Evolutionary conservation across 148 eudicot genomes (phyloP).

Genomic region (Linanthus parryae): DNA sequence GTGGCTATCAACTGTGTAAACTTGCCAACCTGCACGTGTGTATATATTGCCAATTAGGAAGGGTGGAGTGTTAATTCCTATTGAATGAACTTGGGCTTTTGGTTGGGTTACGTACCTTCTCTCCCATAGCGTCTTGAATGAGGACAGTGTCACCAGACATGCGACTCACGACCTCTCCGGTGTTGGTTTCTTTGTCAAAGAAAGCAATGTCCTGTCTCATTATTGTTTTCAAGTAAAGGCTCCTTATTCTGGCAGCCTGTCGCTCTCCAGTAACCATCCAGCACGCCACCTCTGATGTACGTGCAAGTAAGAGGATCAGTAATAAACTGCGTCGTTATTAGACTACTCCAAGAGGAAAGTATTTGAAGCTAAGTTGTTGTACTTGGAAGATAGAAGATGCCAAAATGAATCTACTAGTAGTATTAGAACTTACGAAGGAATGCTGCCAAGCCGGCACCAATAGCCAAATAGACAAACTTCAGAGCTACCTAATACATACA

Average conservation of each 20-base stretch:
- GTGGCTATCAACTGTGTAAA: constrained; percentile 60
- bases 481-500: no score
- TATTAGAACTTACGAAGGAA: no score
- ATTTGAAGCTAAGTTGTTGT: no score
- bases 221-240: constrained; percentile 44
- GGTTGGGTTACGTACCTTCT: no score
- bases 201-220: constrained; percentile 55
- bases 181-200: constrained; percentile 57
- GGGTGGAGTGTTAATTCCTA: no score
- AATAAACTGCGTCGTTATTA: neutral
- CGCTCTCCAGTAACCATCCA: constrained; percentile 82
- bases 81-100: no score
- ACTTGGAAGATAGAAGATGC: no score
- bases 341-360: no score
- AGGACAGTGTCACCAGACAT: constrained; percentile 76
- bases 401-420: no score
- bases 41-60: no score
- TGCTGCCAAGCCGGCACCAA: no score
- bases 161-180: constrained; percentile 64
- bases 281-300: constrained; percentile 49
- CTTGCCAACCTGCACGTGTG: constrained; percentile 61
- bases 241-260: constrained; percentile 67
- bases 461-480: no score
- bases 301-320: neutral
- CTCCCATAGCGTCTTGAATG: constrained; percentile 80